Percentiles rank a stretch among this genome's conserved stretches.
Conservation (phyloP, 2,329 filamentous ascomycete species). For the Verticillium tricorpus region DNA sequence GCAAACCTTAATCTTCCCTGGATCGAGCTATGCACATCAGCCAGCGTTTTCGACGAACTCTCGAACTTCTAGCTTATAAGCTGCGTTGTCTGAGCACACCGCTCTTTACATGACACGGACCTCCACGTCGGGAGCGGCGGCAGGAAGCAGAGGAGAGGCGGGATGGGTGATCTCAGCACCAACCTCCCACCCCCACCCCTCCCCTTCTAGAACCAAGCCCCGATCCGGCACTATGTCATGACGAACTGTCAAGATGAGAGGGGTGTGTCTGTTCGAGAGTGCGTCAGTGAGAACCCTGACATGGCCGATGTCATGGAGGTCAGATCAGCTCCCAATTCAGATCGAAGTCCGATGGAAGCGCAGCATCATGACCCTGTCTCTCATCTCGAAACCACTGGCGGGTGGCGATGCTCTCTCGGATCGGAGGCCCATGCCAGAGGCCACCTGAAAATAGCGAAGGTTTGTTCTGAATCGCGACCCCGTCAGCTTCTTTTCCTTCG, state of each 20-base stretch:
- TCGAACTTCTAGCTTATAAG: not conserved
- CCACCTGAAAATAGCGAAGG: not conserved
- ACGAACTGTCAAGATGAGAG: not conserved
- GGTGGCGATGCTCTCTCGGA: not conserved
- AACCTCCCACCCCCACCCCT: not conserved
- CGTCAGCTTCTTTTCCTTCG: not conserved
- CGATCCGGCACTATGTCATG: not conserved
- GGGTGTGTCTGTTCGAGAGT: not conserved
- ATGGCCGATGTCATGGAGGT: not conserved
- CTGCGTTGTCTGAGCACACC: not conserved
- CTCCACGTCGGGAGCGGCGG: not conserved
- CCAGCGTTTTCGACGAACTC: not conserved
- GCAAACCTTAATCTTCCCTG: not conserved
- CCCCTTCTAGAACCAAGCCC: not conserved
- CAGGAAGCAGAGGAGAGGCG: not conserved
- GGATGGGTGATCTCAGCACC: not conserved
- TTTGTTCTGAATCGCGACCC: not conserved
- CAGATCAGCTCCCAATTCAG: not conserved
- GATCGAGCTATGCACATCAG: not conserved
- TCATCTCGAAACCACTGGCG: not conserved
- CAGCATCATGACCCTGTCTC: not conserved
- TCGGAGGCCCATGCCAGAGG: not conserved
- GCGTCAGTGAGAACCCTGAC: not conserved
- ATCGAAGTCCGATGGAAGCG: not conserved
- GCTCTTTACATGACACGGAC: not conserved